Evolutionary conservation across 768 basidiomycete genomes (phyloP), one percentile per base, ranked within the genome.

Genomic region (Leccinum subtestaceum): DNA sequence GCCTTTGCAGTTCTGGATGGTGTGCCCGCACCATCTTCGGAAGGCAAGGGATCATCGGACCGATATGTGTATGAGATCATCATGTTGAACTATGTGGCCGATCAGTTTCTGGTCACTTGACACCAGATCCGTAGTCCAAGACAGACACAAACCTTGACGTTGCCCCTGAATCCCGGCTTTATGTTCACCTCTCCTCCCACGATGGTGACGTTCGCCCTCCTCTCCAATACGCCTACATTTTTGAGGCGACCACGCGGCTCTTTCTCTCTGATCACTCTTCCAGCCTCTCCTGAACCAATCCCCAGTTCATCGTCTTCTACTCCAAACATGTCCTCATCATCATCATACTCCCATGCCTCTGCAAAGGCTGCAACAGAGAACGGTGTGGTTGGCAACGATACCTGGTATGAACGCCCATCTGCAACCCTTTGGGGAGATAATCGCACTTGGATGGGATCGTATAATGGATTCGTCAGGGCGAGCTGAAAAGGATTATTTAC

Each of bases 321-420:
- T 38, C 82, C 84, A 65, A 88, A 88, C 89, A 92, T 91, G 47
- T 81, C 82, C 34, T 93, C 94, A 58, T 96, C 94, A 59, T 95
- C 95, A 55, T 97, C 96, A 61, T 95, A 97, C 72, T 98, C 95
- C 96, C 96, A 98, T 34, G 93, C 93, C 70, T 98, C 97, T 17
- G 93, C 93, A 68, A 90, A 95, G 2, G 96, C 91, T 13, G 89
- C 87, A 50, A 98, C 84, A 5, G 89, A 78, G 70, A 99, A 96
- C 9, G 86, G 75, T 0, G 83, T 77, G 11, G 85, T 86, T 1
- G 93, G 95, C 3, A 98, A 76, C 10, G 88, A 86, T 5, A 96
- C 80, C 1, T 86, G 88, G 68, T 91, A 96, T 6, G 72, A 74
- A 34, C 66, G 74, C 40, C 76, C 72, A 38, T 78, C 78, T 31